A percentile compares a stretch with the other conserved stretches of the same genome.
These are phyloP conservation scores for Apophysomyces ossiformis DNA, from an alignment of 371 early-diverging fungal species.

Conservation along the genomic window DNA sequence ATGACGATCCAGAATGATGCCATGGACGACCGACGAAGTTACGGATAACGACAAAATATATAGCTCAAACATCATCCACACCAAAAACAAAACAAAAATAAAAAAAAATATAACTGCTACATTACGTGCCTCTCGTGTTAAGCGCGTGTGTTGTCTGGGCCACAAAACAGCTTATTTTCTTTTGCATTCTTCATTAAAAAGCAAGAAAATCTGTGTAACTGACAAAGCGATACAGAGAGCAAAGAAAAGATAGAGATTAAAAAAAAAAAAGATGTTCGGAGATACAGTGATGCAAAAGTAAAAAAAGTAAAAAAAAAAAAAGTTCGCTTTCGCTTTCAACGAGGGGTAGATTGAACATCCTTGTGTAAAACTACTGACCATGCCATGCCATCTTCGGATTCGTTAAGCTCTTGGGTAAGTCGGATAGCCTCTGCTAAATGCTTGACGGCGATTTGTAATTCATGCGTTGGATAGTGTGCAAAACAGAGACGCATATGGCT, in stretches of 20 bases:
- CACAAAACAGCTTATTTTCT: no score
- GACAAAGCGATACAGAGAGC: no score
- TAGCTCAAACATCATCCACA: no score
- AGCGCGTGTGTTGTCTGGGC: no score
- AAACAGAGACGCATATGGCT: conserved; percentile 24
- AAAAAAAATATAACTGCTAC: no score
- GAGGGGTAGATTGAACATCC: neutral
- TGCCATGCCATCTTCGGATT: neutral
- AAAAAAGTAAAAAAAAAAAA: neutral
- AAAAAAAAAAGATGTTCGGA: neutral
- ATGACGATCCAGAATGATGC: no score
- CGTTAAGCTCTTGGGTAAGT: neutral
- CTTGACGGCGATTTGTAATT: neutral
- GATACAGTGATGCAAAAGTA: neutral
- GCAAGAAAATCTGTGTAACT: neutral
- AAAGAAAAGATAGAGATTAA: neutral
- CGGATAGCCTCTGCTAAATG: conserved; percentile 15
- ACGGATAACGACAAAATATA: neutral
- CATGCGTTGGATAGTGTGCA: conserved; percentile 18
- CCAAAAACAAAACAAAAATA: no score
- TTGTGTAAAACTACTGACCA: conserved; percentile 1
- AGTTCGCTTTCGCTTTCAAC: neutral
- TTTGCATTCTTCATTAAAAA: no score
- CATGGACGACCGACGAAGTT: neutral
- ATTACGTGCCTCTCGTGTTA: no score